Evolutionary conservation across 139 green algal genomes (phyloP).

Genomic region (Haematococcus lacustris): DNA sequence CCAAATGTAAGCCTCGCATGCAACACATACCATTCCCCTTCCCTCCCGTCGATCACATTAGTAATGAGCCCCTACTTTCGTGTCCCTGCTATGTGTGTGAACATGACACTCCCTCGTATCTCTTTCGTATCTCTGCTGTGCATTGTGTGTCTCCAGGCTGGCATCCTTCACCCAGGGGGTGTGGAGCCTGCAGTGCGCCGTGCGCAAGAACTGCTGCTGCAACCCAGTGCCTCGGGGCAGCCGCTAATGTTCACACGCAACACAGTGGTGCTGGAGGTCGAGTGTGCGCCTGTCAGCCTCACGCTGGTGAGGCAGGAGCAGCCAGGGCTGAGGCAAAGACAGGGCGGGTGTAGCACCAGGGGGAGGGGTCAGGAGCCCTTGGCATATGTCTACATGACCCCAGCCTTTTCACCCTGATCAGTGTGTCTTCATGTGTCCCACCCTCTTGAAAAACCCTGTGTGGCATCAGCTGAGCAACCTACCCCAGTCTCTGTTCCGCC

Average conservation of each 20-base stretch:
- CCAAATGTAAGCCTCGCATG: too few species aligned
- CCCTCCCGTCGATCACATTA: not conserved
- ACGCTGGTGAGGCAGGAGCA: constrained; percentile 10
- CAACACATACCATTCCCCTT: not conserved
- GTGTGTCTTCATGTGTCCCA: too few species aligned
- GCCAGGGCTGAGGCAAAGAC: not conserved
- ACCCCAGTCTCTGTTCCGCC: not conserved
- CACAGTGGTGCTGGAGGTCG: constrained; percentile 20
- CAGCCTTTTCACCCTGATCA: too few species aligned
- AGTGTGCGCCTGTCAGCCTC: constrained; percentile 11
- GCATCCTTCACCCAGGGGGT: not conserved
- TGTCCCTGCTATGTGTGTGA: not conserved
- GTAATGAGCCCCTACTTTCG: not conserved
- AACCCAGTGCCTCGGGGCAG: too few species aligned
- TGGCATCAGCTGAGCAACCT: not conserved
- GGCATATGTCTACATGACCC: too few species aligned
- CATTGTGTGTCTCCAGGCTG: not conserved
- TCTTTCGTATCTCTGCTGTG: not conserved
- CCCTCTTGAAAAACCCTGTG: not conserved
- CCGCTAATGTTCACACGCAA: constrained; percentile 16
- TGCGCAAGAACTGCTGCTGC: constrained; percentile 2
- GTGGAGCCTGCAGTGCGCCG: not conserved
- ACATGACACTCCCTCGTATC: not conserved
- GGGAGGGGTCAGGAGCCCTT: not conserved
- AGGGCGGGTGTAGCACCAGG: not conserved